Percentiles rank a stretch among this genome's conserved stretches.
Evolutionary conservation across 2,329 filamentous ascomycete genomes (phyloP).

Genomic region (Pyricularia grisea): DNA sequence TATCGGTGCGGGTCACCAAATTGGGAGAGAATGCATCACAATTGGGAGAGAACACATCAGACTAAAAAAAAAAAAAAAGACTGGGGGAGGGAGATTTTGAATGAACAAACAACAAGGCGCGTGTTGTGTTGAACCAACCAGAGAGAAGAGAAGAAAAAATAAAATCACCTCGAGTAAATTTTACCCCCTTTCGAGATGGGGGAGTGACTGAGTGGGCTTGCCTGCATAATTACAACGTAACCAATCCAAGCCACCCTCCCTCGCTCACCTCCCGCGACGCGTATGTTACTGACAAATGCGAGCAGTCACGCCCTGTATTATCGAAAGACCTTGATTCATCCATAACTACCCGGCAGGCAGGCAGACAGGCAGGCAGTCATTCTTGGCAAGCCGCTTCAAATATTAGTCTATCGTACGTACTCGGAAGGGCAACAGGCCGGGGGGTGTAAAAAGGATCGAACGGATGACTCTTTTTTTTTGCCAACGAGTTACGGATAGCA

Average conservation of each 20-base stretch:
- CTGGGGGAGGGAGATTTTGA: neutral
- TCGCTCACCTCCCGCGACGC: neutral
- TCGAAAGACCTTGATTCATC: neutral
- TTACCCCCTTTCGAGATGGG: neutral
- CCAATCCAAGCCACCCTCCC: neutral
- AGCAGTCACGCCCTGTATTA: neutral
- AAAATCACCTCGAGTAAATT: neutral
- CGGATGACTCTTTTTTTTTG: neutral
- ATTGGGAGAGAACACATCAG: neutral
- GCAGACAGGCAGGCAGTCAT: neutral
- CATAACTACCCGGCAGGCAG: neutral
- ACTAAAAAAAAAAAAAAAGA: neutral
- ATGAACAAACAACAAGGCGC: neutral
- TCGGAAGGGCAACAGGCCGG: neutral
- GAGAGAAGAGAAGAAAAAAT: neutral
- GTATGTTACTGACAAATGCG: neutral
- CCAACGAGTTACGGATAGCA: neutral
- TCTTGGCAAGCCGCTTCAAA: neutral
- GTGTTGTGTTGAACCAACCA: neutral
- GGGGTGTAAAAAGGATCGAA: neutral
- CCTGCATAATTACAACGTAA: neutral
- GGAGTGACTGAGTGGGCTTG: neutral
- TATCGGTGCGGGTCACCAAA: neutral
- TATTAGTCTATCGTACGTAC: neutral
- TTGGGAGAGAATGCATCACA: neutral